Evolutionary conservation across 2,329 filamentous ascomycete species (phyloP).

Genomic region (Beauveria asiatica): DNA sequence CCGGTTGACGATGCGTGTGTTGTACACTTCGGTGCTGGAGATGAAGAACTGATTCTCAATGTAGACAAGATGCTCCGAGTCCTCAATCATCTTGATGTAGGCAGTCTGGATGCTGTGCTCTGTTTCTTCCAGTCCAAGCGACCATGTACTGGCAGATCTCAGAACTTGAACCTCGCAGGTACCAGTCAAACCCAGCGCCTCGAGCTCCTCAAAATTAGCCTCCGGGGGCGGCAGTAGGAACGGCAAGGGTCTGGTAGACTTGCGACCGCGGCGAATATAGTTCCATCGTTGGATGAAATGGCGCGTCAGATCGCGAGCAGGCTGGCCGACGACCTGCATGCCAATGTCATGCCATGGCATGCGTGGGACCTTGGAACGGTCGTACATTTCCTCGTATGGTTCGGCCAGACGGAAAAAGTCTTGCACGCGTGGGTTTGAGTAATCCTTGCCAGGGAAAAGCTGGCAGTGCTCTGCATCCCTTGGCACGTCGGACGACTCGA

Average conservation of each 20-base stretch:
- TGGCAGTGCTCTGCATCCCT: slow-evolving; percentile 93
- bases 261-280: slow-evolving; percentile 85
- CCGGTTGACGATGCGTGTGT: slow-evolving; percentile 79
- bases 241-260: slow-evolving; percentile 85
- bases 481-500: slow-evolving; percentile 65
- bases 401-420: slow-evolving; percentile 91
- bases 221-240: slow-evolving; percentile 92
- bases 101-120: slow-evolving; percentile 96
- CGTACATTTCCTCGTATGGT: slow-evolving; percentile 98
- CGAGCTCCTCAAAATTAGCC: slow-evolving; percentile 76
- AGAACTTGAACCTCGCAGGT: slow-evolving; percentile 96
- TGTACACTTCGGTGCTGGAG: slow-evolving; percentile 81
- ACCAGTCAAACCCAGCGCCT: slow-evolving; percentile 78
- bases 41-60: slow-evolving; percentile 99
- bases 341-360: slow-evolving; percentile 99
- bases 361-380: slow-evolving; percentile 74
- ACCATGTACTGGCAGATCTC: slow-evolving; percentile 86
- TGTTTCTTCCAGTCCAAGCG: slow-evolving; percentile 75
- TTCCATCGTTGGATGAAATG: slow-evolving; percentile 99
- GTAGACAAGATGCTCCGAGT: slow-evolving; percentile 95
- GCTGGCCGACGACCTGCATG: slow-evolving; percentile 96
- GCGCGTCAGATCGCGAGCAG: slow-evolving; percentile 83
- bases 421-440: slow-evolving; percentile 90
- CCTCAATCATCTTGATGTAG: slow-evolving; percentile 88
- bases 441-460: slow-evolving; percentile 95